Conservation (phyloP, 495 filamentous ascomycete species). For the Aspergillus taichungensis region DNA sequence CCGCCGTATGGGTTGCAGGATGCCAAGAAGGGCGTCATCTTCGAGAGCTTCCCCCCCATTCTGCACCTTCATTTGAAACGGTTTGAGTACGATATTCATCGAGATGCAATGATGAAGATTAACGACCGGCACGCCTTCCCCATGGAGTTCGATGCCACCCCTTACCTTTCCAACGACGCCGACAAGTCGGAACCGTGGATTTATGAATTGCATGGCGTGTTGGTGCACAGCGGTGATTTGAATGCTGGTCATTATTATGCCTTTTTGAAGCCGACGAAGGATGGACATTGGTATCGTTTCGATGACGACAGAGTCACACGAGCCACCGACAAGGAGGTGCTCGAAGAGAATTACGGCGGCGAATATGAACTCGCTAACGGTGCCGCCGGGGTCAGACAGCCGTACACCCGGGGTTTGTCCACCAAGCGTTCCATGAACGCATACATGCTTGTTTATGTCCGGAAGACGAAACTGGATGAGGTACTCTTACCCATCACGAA, state of each 20-base stretch:
- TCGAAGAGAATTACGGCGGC: slow-evolving; percentile 96
- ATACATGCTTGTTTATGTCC: slow-evolving; percentile 98
- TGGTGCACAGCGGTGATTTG: slow-evolving; percentile 93
- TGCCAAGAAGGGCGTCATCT: slow-evolving; percentile 95
- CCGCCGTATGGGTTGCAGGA: slow-evolving; percentile 88
- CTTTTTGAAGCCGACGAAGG: slow-evolving; percentile 86
- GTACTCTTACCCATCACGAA: slow-evolving; percentile 66
- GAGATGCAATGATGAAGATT: slow-evolving; percentile 97
- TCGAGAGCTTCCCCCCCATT: slow-evolving; percentile 90
- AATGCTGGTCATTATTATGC: slow-evolving; percentile 99
- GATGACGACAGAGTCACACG: slow-evolving; percentile 95
- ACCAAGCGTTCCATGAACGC: slow-evolving; percentile 70
- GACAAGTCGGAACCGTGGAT: slow-evolving; percentile 82
- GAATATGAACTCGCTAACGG: slow-evolving; percentile 64
- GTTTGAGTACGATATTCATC: slow-evolving; percentile 94
- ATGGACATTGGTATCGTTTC: slow-evolving; percentile 92
- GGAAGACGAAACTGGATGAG: slow-evolving; percentile 71
- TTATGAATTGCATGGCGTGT: slow-evolving; percentile 88
- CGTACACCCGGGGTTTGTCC: slow-evolving; percentile 56
- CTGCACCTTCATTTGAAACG: slow-evolving; percentile 94
- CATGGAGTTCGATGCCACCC: slow-evolving; percentile 79
- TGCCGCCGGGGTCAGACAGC: slow-evolving; percentile 48
- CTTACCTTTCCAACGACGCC: slow-evolving; percentile 79
- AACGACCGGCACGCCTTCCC: slow-evolving; percentile 98
- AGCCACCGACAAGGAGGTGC: slow-evolving; percentile 80